A percentile compares a stretch with the other conserved stretches of the same genome.
Evolutionary conservation across 805 yeast genomes (phyloP).

Genomic region (Metahyphopichia silvanorum): DNA sequence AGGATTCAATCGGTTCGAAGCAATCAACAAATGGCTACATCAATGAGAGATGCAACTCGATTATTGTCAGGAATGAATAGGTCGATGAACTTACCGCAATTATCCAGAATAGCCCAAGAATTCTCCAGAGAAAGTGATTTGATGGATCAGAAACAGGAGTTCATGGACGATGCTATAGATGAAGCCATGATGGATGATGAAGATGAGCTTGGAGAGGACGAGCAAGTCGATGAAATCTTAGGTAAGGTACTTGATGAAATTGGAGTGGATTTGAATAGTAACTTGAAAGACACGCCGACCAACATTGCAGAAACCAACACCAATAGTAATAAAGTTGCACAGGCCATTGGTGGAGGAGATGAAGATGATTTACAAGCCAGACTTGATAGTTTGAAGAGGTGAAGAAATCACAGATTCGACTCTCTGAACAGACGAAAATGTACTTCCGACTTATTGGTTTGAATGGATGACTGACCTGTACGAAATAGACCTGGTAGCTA

Average conservation of each 20-base stretch:
- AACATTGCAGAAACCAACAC: conserved; percentile 36
- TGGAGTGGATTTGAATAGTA: conserved; percentile 75
- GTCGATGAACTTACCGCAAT: conserved; percentile 85
- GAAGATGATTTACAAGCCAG: conserved; percentile 91
- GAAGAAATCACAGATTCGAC: too few relatives aligned
- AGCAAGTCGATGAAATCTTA: conserved; percentile 88
- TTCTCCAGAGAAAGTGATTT: conserved; percentile 91
- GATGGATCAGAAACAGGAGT: conserved; percentile 98
- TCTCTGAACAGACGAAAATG: too few relatives aligned
- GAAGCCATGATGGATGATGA: conserved; percentile 83
- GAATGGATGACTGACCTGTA: too few relatives aligned
- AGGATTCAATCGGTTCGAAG: conserved; percentile 90
- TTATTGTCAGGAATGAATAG: conserved; percentile 83
- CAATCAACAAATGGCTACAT: conserved; percentile 90
- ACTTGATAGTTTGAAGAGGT: conserved; percentile 73
- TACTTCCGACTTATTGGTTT: too few relatives aligned
- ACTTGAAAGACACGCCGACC: conserved; percentile 45
- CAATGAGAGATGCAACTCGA: conserved; percentile 92
- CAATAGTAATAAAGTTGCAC: conserved; percentile 43
- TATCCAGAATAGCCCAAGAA: conserved; percentile 89
- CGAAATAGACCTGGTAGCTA: too few relatives aligned
- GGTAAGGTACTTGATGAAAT: conserved; percentile 92
- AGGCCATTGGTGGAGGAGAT: conserved; percentile 36
- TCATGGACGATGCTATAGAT: conserved; percentile 98
- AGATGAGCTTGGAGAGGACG: conserved; percentile 73